Base-by-base conservation (phyloP, 2,329 filamentous ascomycete species). In the Exophiala spinifera region DNA sequence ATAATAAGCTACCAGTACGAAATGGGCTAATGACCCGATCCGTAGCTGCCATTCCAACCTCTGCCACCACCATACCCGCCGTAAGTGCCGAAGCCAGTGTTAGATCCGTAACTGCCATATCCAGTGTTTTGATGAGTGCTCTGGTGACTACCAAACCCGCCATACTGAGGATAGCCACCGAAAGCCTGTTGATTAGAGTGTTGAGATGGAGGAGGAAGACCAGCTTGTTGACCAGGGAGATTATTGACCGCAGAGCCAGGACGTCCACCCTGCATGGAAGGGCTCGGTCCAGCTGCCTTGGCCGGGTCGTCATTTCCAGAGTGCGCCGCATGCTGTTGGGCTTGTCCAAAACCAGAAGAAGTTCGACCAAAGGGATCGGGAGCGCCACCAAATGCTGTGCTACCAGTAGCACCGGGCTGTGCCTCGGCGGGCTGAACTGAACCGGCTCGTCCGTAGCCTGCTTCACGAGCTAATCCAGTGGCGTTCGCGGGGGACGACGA, bases 241-340 rank as follows among this genome's bases (percentile, higher is more conserved):
- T 75, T 83, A 70, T 84, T 85, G 25, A 81, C 79, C 6, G 82
- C 82, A 34, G 83, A 85, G 39, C 80, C 81, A 36, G 83, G 83
- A 57, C 83, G 81, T 42, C 80, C 80, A 66, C 85, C 82, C 44
- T 80, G 80, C 36, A 85, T 74, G 10, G 79, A 80, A 21, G 82
- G 82, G 60, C 81, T 84, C 23, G 83, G 82, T 10, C 81, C 79
- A 40, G 75, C 76, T 45, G 73, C 70, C 71, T 84, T 83, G 44
- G 77, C 72, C 17, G 82, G 76, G 58, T 79, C 78, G 40, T 85
- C 82, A 43, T 62, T 69, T 19, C 67, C 67, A 31, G 63, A 65
- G 61, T 65, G 64, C 39, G 69, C 62, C 28, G 64, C 70, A 51
- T 72, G 72, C 43, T 74, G 71, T 59, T 80, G 77, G 59, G 77